Evolutionary conservation across 306 rosid genomes (phyloP), one percentile per base, ranked within the genome.

Genomic region (Pueraria montana): DNA sequence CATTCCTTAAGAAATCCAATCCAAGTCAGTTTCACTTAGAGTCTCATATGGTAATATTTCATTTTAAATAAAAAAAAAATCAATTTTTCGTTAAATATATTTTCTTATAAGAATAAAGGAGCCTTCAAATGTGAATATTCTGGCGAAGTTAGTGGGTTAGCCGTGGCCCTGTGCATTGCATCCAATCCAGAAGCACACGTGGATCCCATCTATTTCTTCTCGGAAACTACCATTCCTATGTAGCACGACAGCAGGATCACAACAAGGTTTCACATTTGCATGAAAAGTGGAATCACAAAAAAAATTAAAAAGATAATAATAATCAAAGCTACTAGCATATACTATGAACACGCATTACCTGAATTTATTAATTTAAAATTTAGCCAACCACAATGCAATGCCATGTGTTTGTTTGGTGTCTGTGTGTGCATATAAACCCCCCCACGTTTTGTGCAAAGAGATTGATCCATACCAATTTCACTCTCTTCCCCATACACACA

Each of bases 401-500:
- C 11, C 59, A 20, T 67, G 65, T 45, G 72, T 4, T 62, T 56
- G 46, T 43, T 59, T 49, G 42, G 42, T n/a, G 59, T 8, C 0
- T 2, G 26, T 38, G 55, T 30, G 11, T 56, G 46, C 45, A 59
- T 71, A 72, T 42, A 79, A 68, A 66, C 0, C 20, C 63, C n/a
- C 13, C 40, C 50, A 56, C 53, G 64, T 42, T 65, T 27, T 66
- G 77, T 55, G 74, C 50, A 65, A 66, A 32, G 78, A 34, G 42
- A 23, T 61, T 64, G 11, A 36, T 58, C 38, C 1, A 80, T 36
- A 81, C 62, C 9, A 71, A 46, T 46, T 38, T 79, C 34, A 59
- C 23, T 17, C 66, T 66, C 23, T 16, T 58, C 30, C 58, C 76
- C 89, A 80, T 72, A 74, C 52, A 52, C 73, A 75, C 72, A 81